These are phyloP conservation scores for Candida krabiensis DNA, from an alignment of 805 yeast species.

Conservation along the genomic window DNA sequence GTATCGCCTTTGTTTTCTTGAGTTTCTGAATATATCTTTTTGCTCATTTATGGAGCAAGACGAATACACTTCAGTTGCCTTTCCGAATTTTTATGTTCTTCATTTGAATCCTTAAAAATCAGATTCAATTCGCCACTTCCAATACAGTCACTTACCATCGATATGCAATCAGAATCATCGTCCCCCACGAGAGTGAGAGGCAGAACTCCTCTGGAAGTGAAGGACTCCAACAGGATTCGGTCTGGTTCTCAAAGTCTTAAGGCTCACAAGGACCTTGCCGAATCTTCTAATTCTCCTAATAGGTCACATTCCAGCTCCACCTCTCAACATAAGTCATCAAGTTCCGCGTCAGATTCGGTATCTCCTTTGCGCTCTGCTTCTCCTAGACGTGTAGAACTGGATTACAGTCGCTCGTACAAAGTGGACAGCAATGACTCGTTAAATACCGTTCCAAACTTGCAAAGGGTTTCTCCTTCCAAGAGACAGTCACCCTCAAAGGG, in stretches of 20 bases:
- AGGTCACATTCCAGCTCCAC: background rate
- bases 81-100: too few species aligned
- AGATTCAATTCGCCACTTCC: too few species aligned
- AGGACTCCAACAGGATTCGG: slow-evolving; percentile 6
- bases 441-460: slow-evolving; percentile 2
- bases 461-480: slow-evolving; percentile 13
- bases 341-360: slow-evolving; percentile 3
- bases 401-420: slow-evolving; percentile 7
- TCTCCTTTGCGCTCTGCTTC: slow-evolving; percentile 10
- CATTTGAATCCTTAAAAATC: too few species aligned
- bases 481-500: slow-evolving; percentile 8
- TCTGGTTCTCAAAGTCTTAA: background rate
- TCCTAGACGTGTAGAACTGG: slow-evolving; percentile 6
- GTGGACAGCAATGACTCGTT: slow-evolving; percentile 14
- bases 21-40: too few species aligned
- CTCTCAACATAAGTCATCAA: background rate
- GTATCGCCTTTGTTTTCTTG: too few species aligned
- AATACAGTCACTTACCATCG: too few species aligned
- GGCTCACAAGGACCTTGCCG: too few species aligned
- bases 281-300: slow-evolving; percentile 7
- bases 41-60: too few species aligned
- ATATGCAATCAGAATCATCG: background rate
- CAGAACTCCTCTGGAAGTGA: slow-evolving; percentile 9
- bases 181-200: slow-evolving; percentile 7
- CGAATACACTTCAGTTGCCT: too few species aligned